A percentile compares a stretch with the other conserved stretches of the same genome.
Evolutionary conservation across 1,284 basidiomycete genomes (phyloP).

Genomic region (Ceratobasidium sp.): DNA sequence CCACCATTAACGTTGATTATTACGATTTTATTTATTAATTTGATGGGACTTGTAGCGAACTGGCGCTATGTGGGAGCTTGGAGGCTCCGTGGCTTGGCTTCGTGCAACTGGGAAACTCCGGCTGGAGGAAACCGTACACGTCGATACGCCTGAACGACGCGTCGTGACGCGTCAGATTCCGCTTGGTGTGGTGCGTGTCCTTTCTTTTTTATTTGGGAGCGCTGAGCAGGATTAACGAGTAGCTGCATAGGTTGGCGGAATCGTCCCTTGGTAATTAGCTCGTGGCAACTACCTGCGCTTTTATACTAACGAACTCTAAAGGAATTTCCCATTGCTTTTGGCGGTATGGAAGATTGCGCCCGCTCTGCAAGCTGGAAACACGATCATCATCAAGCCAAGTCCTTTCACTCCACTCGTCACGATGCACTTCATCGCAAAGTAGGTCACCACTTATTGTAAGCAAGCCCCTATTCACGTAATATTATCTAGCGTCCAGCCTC

Average conservation of each 20-base stretch:
- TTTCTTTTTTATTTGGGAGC: background rate
- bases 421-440: slow-evolving; percentile 32
- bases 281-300: background rate
- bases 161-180: slow-evolving; percentile 43
- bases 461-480: background rate
- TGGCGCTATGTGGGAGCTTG: slow-evolving; percentile 36
- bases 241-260: slow-evolving; percentile 11
- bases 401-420: slow-evolving; percentile 39
- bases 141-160: slow-evolving; percentile 44
- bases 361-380: slow-evolving; percentile 34
- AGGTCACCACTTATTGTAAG: background rate
- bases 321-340: slow-evolving; percentile 37
- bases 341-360: slow-evolving; percentile 40
- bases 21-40: background rate
- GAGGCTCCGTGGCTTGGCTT: slow-evolving; percentile 36
- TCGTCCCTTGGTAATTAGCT: slow-evolving; percentile 25
- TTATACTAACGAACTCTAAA: background rate
- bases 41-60: background rate
- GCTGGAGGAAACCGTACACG: slow-evolving; percentile 40
- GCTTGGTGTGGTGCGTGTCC: slow-evolving; percentile 31
- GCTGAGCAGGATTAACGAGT: background rate
- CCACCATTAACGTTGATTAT: too few species aligned
- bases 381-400: slow-evolving; percentile 42
- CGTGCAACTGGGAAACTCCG: slow-evolving; percentile 29
- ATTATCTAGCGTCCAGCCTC: slow-evolving; percentile 10